A percentile compares a stretch with the other conserved stretches of the same genome.
Evolutionary conservation across 345 rosid genomes (phyloP).

Genomic region (Eucalyptus caleyi): DNA sequence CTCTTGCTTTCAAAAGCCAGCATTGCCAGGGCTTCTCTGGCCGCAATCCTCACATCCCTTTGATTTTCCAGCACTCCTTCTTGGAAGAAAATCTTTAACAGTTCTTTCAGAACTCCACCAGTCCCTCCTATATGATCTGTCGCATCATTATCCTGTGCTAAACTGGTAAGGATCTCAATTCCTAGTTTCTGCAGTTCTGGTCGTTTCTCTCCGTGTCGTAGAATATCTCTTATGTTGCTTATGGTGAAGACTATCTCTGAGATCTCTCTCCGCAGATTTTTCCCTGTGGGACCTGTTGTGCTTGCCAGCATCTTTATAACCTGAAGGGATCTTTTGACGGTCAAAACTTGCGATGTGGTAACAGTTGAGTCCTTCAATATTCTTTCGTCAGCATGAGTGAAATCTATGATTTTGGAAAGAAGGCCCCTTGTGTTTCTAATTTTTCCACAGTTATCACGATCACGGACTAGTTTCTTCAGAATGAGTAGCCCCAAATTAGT

Average conservation of each 20-base stretch:
- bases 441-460: constrained; percentile 78
- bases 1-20: constrained; percentile 55
- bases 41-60: constrained; percentile 32
- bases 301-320: constrained; percentile 62
- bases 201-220: constrained; percentile 33
- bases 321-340: constrained; percentile 50
- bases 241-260: constrained; percentile 63
- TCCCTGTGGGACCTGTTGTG: constrained; percentile 57
- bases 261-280: constrained; percentile 51
- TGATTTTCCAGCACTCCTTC: background rate
- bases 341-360: constrained; percentile 35
- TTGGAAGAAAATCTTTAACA: constrained; percentile 47
- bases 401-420: constrained; percentile 59
- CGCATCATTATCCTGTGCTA: constrained; percentile 50
- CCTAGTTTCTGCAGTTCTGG: constrained; percentile 54
- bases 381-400: constrained; percentile 44
- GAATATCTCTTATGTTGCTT: constrained; percentile 56
- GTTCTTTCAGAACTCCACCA: constrained; percentile 57
- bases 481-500: constrained; percentile 64
- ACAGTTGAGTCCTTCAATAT: constrained; percentile 32
- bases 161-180: constrained; percentile 48
- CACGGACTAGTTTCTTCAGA: constrained; percentile 59
- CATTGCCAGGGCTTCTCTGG: constrained; percentile 80
- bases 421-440: constrained; percentile 83
- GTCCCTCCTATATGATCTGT: constrained; percentile 60